phyloP scores from a whole-genome alignment of 163 green algal genomes.

The Scenedesmus sp. region DNA sequence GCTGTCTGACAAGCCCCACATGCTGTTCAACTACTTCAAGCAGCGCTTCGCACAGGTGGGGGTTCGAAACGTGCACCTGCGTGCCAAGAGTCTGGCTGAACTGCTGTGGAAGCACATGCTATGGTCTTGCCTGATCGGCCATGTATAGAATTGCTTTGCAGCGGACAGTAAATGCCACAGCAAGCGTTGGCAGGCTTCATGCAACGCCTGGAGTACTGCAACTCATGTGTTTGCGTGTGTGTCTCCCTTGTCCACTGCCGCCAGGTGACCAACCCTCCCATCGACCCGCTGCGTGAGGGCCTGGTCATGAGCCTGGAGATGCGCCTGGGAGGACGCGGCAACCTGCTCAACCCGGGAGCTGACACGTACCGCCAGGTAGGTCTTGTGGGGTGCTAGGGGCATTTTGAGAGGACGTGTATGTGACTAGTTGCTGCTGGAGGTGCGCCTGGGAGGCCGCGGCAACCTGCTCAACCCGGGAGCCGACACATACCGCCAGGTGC shows the following conservation, averaged over 20 bases:
- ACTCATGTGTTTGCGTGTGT: background rate
- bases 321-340: constrained; percentile 94
- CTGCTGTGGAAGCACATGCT: no score
- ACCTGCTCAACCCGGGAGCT: constrained; percentile 91
- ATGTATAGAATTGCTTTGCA: no score
- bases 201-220: no score
- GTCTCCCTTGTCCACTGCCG: background rate
- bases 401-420: no score
- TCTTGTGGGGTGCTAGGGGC: no score
- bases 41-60: constrained; percentile 96
- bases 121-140: no score
- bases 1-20: constrained; percentile 90
- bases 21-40: constrained; percentile 99
- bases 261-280: constrained; percentile 99
- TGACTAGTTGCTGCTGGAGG: constrained; percentile 78
- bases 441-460: constrained; percentile 93
- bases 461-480: constrained; percentile 95
- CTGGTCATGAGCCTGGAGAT: constrained; percentile 99
- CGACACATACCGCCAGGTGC: constrained; percentile 80
- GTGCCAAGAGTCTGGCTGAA: background rate
- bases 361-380: constrained; percentile 84
- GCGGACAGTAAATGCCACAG: no score
- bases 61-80: no score
- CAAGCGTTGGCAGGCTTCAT: no score
- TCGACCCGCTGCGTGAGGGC: constrained; percentile 98